Evolutionary conservation across 108 stramenopile species (phyloP).

Genomic region (Nitzschia sp.): DNA sequence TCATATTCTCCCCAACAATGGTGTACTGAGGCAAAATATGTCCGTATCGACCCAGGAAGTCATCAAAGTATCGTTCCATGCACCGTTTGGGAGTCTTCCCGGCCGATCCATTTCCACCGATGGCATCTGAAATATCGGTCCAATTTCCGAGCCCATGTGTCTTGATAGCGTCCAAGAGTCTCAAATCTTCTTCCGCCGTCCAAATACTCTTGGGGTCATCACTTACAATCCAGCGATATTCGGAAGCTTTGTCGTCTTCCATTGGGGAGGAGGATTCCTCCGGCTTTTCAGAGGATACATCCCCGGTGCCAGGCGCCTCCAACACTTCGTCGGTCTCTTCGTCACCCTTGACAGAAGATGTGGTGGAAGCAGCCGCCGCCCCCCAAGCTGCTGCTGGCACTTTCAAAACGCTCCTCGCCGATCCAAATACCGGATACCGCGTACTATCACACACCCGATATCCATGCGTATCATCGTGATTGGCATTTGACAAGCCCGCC

Average conservation of each 20-base stretch:
- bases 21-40: constrained; percentile 85
- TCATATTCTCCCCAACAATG: constrained; percentile 46
- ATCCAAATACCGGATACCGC: constrained; percentile 66
- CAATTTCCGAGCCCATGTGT: constrained; percentile 86
- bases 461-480: constrained; percentile 65
- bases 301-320: too few species aligned
- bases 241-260: neutral
- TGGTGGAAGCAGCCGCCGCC: neutral
- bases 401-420: constrained; percentile 1
- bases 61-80: constrained; percentile 91
- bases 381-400: neutral
- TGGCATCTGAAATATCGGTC: constrained; percentile 83
- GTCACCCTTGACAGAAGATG: neutral
- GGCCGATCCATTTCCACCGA: constrained; percentile 59
- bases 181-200: constrained; percentile 88
- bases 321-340: neutral
- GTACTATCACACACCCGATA: constrained; percentile 85
- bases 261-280: too few species aligned
- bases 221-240: neutral
- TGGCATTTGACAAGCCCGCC: constrained; percentile 43
- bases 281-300: too few species aligned
- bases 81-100: constrained; percentile 84
- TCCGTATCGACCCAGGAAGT: constrained; percentile 86
- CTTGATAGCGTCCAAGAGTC: constrained; percentile 80
- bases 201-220: constrained; percentile 68